phyloP scores from a whole-genome alignment of 768 basidiomycete genomes.

The Macrolepiota albuminosa region DNA sequence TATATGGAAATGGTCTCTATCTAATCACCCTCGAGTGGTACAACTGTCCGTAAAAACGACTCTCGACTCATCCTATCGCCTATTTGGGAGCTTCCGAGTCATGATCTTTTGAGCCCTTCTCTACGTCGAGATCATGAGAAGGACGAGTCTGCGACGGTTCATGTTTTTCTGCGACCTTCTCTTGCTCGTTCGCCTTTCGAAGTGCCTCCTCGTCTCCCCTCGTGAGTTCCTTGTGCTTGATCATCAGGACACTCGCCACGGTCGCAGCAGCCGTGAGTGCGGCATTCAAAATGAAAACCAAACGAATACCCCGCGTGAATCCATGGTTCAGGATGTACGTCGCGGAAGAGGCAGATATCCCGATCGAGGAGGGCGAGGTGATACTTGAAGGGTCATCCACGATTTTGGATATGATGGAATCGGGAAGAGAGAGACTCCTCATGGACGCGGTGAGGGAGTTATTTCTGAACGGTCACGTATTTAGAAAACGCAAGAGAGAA shows the following conservation, averaged over 20 bases:
- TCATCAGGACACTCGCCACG: constrained; percentile 53
- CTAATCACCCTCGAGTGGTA: background rate
- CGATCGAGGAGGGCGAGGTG: constrained; percentile 25
- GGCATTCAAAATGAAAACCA: constrained; percentile 59
- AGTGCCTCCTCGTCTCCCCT: constrained; percentile 51
- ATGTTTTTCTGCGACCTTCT: background rate
- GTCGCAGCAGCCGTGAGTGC: constrained; percentile 49
- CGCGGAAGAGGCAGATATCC: constrained; percentile 33
- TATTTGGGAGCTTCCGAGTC: background rate
- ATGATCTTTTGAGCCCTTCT: background rate
- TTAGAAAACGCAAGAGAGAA: background rate
- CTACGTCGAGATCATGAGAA: background rate
- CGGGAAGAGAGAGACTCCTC: constrained; percentile 30
- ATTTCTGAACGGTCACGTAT: constrained; percentile 27
- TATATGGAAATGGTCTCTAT: no score
- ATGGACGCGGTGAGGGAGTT: constrained; percentile 43
- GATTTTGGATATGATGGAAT: constrained; percentile 34
- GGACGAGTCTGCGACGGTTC: background rate
- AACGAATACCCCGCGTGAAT: constrained; percentile 52
- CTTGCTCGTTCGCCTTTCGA: constrained; percentile 20
- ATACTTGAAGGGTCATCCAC: constrained; percentile 44
- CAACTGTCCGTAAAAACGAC: no score
- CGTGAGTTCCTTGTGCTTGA: constrained; percentile 56
- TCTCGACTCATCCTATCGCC: no score
- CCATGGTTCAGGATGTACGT: constrained; percentile 39